Evolutionary conservation across 768 basidiomycete genomes (phyloP).

Genomic region (Filobasidium floriforme): DNA sequence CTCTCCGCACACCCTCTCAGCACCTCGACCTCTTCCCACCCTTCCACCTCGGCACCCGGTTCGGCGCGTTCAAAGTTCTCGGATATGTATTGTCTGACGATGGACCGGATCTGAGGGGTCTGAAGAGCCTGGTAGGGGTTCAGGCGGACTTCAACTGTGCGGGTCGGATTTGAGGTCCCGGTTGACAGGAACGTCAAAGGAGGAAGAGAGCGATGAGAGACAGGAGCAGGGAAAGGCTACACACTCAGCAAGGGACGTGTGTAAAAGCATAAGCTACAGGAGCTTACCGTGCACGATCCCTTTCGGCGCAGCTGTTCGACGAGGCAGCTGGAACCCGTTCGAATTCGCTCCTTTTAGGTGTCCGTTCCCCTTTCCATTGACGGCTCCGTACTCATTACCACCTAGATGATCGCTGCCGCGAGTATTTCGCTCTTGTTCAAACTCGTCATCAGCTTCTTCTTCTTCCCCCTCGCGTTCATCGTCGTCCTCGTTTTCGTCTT

Average conservation of each 20-base stretch:
- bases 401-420: background rate
- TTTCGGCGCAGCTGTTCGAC: background rate
- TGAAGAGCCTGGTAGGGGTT: conserved; percentile 58
- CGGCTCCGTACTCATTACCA: background rate
- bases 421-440: background rate
- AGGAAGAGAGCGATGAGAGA: background rate
- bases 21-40: conserved; percentile 66
- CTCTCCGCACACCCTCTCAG: conserved; percentile 67
- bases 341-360: no score
- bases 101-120: conserved; percentile 64
- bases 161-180: background rate
- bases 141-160: conserved; percentile 74
- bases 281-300: conserved; percentile 6
- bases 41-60: conserved; percentile 58
- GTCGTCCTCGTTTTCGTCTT: background rate
- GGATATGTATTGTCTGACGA: conserved; percentile 55
- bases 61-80: conserved; percentile 60
- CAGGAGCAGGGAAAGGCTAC: no score
- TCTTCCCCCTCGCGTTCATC: background rate
- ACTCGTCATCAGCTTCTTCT: background rate
- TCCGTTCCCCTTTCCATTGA: background rate
- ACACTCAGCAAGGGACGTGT: no score
- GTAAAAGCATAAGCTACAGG: no score
- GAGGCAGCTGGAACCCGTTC: no score
- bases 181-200: background rate